These are phyloP conservation scores for Neonectria faginata DNA, from an alignment of 2,329 filamentous ascomycete genomes.

Conservation along the genomic window DNA sequence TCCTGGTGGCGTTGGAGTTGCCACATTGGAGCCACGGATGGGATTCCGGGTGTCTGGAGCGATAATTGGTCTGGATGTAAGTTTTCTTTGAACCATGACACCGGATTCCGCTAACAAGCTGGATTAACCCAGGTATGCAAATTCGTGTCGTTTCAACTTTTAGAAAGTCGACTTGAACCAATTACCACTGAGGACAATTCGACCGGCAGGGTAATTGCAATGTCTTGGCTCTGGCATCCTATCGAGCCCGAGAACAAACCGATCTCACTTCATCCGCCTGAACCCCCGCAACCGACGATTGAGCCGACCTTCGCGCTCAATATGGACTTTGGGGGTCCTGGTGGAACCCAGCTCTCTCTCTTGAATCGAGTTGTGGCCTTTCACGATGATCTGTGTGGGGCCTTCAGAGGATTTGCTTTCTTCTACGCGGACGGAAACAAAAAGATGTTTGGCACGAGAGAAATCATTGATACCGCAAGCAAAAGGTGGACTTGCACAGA, in stretches of 20 bases:
- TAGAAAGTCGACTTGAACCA: background rate
- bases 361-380: slow-evolving; percentile 12
- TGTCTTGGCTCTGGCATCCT: background rate
- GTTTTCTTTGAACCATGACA: accelerated
- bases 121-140: slow-evolving; percentile 8
- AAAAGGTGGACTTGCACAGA: slow-evolving; percentile 5
- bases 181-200: background rate
- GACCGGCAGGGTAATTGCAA: background rate
- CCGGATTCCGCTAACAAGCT: background rate
- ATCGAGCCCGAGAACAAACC: background rate
- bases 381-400: background rate
- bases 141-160: slow-evolving; percentile 1
- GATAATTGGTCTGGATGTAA: slow-evolving; percentile 25
- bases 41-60: background rate
- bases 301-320: slow-evolving; percentile 1
- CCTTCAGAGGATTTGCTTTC: slow-evolving; percentile 10
- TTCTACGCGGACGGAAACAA: slow-evolving; percentile 17
- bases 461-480: accelerated
- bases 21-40: background rate
- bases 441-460: background rate
- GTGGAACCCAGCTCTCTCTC: background rate
- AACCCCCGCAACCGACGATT: background rate
- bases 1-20: background rate
- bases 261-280: background rate
- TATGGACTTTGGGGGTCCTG: slow-evolving; percentile 25